A percentile compares a stretch with the other conserved stretches of the same genome.
These are phyloP conservation scores for Syzygium syzygioides DNA, from an alignment of 441 rosid species.

Conservation along the genomic window DNA sequence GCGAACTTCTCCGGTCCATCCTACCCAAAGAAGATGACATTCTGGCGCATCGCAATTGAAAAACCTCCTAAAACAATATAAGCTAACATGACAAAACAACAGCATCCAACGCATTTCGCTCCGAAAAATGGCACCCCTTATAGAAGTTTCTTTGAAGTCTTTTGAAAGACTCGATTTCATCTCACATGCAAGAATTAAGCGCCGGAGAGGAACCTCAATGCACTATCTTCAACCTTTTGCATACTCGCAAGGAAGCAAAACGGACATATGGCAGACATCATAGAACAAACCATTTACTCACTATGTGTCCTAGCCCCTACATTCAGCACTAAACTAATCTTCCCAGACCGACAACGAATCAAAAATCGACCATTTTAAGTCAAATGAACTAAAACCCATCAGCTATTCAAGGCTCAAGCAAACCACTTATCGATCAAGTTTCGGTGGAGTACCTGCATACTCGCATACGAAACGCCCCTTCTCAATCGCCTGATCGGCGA, in stretches of 20 bases:
- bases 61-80: background rate
- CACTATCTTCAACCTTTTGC: background rate
- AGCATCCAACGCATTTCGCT: background rate
- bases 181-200: background rate
- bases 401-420: background rate
- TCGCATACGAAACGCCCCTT: conserved; percentile 74
- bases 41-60: background rate
- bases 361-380: background rate
- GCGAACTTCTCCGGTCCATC: background rate
- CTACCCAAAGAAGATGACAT: background rate
- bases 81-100: background rate
- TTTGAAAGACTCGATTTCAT: background rate
- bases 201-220: background rate
- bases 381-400: background rate
- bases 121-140: background rate
- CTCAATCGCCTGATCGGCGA: conserved; percentile 49
- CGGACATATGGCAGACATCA: background rate
- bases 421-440: background rate
- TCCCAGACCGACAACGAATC: background rate
- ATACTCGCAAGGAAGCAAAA: background rate
- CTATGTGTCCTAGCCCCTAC: background rate
- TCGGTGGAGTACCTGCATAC: conserved; percentile 51
- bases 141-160: rapidly evolving
- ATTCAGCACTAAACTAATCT: background rate
- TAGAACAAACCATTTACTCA: background rate